Conservation (phyloP, 495 filamentous ascomycete species). For the Penicillium cataractarum region DNA sequence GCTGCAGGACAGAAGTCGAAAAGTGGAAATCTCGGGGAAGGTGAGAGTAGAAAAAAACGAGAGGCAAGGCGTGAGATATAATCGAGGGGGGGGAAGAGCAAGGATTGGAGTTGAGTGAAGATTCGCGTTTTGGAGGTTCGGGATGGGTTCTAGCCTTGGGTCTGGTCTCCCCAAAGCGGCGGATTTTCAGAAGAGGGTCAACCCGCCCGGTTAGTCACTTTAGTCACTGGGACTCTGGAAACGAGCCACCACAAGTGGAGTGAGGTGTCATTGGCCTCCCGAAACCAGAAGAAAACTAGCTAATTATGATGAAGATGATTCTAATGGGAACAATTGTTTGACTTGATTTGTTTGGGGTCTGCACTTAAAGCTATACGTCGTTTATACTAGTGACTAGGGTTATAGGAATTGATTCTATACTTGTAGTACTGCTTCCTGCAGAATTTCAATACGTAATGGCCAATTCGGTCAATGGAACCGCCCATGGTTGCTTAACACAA, state of each 20-base stretch:
- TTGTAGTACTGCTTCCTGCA: too few species aligned
- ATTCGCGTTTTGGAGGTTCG: neutral
- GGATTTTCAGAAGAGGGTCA: neutral
- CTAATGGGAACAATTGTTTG: neutral
- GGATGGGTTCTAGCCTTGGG: neutral
- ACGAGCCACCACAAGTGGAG: constrained; percentile 12
- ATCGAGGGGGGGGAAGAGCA: neutral
- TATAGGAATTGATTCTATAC: neutral
- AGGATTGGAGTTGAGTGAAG: neutral
- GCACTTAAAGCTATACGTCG: neutral
- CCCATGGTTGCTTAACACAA: neutral
- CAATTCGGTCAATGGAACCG: neutral
- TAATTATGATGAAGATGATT: neutral
- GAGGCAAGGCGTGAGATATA: constrained; percentile 1
- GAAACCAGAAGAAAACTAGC: neutral
- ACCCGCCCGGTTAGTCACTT: constrained; percentile 3
- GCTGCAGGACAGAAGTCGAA: neutral
- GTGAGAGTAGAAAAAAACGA: neutral
- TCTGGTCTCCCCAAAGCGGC: neutral
- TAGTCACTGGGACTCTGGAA: neutral
- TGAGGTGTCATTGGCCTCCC: constrained; percentile 19
- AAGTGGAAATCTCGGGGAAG: neutral
- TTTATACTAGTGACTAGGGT: neutral
- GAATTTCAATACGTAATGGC: too few species aligned
- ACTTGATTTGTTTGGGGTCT: neutral